These are phyloP conservation scores for Monosporascus sp. DNA, from an alignment of 2,329 filamentous ascomycete genomes.

Conservation along the genomic window DNA sequence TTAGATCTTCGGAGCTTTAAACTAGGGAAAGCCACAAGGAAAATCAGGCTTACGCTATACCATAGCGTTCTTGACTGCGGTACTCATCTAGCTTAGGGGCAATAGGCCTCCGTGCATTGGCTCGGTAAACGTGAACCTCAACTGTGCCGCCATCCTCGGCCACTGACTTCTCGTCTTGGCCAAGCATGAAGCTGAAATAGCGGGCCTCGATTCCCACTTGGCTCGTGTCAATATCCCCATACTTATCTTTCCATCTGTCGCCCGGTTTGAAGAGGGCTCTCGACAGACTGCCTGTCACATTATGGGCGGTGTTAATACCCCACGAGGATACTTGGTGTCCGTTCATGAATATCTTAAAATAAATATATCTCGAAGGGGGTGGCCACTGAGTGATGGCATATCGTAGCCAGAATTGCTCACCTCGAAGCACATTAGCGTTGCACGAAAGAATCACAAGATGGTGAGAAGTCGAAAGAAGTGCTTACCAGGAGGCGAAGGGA, in stretches of 20 bases:
- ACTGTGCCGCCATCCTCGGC: conserved; percentile 53
- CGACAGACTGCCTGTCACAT: conserved; percentile 35
- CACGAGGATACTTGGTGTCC: conserved; percentile 48
- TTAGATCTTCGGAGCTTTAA: conserved; percentile 1
- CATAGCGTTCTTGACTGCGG: conserved; percentile 44
- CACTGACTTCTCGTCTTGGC: conserved; percentile 30
- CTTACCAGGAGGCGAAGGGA: conserved; percentile 50
- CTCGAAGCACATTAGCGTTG: conserved; percentile 25
- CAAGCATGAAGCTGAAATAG: conserved; percentile 45
- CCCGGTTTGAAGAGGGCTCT: conserved; percentile 46
- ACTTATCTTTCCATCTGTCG: conserved; percentile 34
- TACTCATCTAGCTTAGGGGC: conserved; percentile 39
- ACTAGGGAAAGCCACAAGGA: background rate
- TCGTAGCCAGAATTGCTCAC: conserved; percentile 47
- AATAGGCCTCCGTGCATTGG: conserved; percentile 40
- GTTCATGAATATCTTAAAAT: conserved; percentile 54
- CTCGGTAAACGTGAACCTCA: conserved; percentile 48
- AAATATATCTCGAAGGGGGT: conserved; percentile 36
- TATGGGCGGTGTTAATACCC: conserved; percentile 39
- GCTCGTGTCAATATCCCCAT: conserved; percentile 28
- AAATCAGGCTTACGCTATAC: conserved; percentile 44
- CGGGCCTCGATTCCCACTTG: conserved; percentile 42
- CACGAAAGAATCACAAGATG: background rate
- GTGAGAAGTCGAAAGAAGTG: background rate
- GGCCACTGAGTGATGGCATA: conserved; percentile 38